Conservation (phyloP, 306 rosid genomes). For the Bauhinia variegata region DNA sequence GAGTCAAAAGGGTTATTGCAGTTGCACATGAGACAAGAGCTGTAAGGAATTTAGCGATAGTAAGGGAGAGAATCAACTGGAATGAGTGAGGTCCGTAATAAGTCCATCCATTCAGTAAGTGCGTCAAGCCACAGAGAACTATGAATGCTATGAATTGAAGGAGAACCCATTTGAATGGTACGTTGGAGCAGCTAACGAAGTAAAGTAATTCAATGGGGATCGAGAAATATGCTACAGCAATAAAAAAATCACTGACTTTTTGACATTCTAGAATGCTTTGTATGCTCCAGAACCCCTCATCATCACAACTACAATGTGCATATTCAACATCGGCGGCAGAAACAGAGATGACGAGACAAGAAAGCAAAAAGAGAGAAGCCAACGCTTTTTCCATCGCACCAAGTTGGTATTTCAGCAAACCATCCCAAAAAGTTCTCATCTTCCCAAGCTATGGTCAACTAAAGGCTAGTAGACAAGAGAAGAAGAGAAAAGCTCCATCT, state of each 20-base stretch:
- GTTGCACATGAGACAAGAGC: slow-evolving; percentile 87
- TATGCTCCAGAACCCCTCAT: slow-evolving; percentile 65
- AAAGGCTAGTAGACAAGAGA: too few species aligned
- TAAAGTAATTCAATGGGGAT: slow-evolving; percentile 88
- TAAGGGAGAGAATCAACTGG: slow-evolving; percentile 61
- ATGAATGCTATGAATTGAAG: slow-evolving; percentile 81
- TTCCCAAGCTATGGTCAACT: not conserved
- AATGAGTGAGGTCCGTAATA: slow-evolving; percentile 69
- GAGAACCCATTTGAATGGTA: slow-evolving; percentile 91
- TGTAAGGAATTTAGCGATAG: slow-evolving; percentile 77
- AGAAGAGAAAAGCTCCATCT: slow-evolving; percentile 2
- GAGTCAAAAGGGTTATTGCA: slow-evolving; percentile 70
- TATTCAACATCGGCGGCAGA: slow-evolving; percentile 42
- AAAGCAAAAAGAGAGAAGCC: slow-evolving; percentile 42
- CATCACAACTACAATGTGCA: slow-evolving; percentile 65
- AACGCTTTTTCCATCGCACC: slow-evolving; percentile 58
- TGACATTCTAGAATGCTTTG: slow-evolving; percentile 70
- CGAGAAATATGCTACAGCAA: slow-evolving; percentile 86
- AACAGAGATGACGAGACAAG: slow-evolving; percentile 16
- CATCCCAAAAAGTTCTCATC: slow-evolving; percentile 21
- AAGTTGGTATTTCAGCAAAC: slow-evolving; percentile 11
- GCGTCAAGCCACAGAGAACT: slow-evolving; percentile 86
- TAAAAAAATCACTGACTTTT: slow-evolving; percentile 79
- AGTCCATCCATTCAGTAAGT: slow-evolving; percentile 83
- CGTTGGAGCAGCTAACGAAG: slow-evolving; percentile 83